A percentile compares a stretch with the other conserved stretches of the same genome.
Conservation (phyloP, 257 asterid species). For the Gentiana macrophylla region DNA sequence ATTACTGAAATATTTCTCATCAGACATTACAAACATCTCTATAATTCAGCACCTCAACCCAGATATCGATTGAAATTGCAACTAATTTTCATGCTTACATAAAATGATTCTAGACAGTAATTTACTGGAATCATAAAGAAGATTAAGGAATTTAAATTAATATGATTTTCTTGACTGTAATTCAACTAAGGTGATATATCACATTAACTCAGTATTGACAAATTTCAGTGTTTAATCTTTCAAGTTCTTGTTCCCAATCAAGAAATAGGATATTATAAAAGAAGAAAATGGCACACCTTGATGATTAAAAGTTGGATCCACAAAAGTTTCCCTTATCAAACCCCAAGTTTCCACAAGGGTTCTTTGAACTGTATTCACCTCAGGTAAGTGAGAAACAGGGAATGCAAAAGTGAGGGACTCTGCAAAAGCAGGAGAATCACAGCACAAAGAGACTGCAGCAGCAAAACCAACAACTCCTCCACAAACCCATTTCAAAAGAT, state of each 20-base stretch:
- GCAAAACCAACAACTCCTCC: conserved; percentile 61
- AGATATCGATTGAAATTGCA: too few relatives aligned
- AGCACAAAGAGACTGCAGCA: conserved; percentile 44
- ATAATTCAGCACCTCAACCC: too few relatives aligned
- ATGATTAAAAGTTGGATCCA: conserved; percentile 97
- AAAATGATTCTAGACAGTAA: too few relatives aligned
- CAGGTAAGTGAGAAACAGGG: conserved; percentile 78
- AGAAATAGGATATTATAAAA: neutral
- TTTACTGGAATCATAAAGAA: too few relatives aligned
- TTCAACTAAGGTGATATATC: too few relatives aligned
- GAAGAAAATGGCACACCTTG: conserved; percentile 39
- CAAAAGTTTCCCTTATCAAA: conserved; percentile 79
- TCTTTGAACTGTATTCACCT: conserved; percentile 91
- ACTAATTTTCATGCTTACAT: too few relatives aligned
- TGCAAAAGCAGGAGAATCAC: conserved; percentile 54
- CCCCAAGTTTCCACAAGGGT: conserved; percentile 98
- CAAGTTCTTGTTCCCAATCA: neutral
- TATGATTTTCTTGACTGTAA: too few relatives aligned
- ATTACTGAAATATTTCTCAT: too few relatives aligned
- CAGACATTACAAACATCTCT: too few relatives aligned
- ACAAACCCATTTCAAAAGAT: conserved; percentile 38
- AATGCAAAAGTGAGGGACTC: conserved; percentile 83
- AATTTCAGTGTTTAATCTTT: neutral
- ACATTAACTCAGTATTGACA: neutral
- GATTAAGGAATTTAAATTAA: too few relatives aligned